Conservation (phyloP, 768 basidiomycete genomes). For the Bullera alba region DNA sequence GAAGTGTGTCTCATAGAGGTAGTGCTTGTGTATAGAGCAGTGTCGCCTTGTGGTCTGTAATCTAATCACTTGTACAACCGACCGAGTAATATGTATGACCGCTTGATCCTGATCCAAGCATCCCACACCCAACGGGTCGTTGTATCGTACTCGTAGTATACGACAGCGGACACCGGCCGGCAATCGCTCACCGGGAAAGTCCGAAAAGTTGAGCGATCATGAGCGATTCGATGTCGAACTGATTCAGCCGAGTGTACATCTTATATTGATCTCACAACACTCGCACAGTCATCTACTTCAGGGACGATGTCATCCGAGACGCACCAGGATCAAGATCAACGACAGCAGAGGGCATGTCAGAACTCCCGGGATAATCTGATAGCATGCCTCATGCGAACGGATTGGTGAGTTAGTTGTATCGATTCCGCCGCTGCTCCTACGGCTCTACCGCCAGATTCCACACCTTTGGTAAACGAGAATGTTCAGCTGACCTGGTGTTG, state of each 20-base stretch:
- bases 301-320: too few species aligned
- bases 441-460: neutral
- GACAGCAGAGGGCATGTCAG: conserved; percentile 12
- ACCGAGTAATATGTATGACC: neutral
- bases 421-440: neutral
- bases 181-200: neutral
- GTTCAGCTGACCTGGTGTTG: neutral
- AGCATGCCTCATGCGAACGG: conserved; percentile 28
- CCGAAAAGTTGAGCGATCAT: neutral
- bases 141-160: neutral
- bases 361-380: conserved; percentile 28
- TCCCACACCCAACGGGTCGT: neutral
- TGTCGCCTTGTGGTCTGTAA: neutral
- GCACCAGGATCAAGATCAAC: too few species aligned
- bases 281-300: neutral
- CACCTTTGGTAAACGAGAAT: neutral
- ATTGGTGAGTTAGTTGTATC: conserved; percentile 29
- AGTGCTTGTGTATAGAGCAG: neutral
- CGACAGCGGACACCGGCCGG: neutral
- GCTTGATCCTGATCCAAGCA: neutral
- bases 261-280: too few species aligned
- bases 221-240: neutral
- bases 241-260: too few species aligned
- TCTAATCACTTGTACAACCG: neutral
- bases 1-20: neutral